Percentiles rank a stretch among this genome's conserved stretches.
Evolutionary conservation across 257 asterid genomes (phyloP).

Genomic region (Scutellaria galericulata): DNA sequence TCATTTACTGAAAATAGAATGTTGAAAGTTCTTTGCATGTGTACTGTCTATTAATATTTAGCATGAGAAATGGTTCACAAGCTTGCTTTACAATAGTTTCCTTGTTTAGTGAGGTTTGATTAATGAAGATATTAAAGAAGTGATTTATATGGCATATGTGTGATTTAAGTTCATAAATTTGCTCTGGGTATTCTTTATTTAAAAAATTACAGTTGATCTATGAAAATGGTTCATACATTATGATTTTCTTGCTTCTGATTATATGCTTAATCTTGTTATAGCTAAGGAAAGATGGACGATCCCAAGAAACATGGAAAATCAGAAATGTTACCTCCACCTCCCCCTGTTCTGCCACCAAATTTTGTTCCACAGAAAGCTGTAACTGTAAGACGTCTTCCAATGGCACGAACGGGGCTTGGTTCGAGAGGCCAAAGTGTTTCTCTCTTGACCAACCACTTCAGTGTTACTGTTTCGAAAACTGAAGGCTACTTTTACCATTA

Average conservation of each 20-base stretch:
- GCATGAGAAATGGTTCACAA: too few species aligned
- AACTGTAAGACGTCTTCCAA: conserved; percentile 41
- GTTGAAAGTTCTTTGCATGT: too few species aligned
- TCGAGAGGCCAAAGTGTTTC: conserved; percentile 44
- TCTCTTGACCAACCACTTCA: conserved; percentile 63
- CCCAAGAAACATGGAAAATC: background rate
- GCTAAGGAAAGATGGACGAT: conserved; percentile 30
- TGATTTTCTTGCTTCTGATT: background rate
- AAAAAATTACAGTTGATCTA: too few species aligned
- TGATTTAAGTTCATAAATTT: too few species aligned
- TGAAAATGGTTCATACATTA: too few species aligned
- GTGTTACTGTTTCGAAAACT: conserved; percentile 45
- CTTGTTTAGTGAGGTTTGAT: too few species aligned
- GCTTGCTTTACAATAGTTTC: too few species aligned
- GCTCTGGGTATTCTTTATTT: too few species aligned
- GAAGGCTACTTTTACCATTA: conserved; percentile 63
- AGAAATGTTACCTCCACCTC: conserved; percentile 46
- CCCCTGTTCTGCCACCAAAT: conserved; percentile 43
- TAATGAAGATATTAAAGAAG: too few species aligned
- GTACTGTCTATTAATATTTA: too few species aligned
- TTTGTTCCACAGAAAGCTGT: conserved; percentile 37
- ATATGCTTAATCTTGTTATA: background rate
- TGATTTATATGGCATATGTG: too few species aligned
- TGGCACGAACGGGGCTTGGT: conserved; percentile 54
- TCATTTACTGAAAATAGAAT: too few species aligned